Percentiles rank a stretch among this genome's conserved stretches.
Evolutionary conservation across 2,329 filamentous ascomycete genomes (phyloP).

Genomic region (Gnomoniopsis smithogilvyi): DNA sequence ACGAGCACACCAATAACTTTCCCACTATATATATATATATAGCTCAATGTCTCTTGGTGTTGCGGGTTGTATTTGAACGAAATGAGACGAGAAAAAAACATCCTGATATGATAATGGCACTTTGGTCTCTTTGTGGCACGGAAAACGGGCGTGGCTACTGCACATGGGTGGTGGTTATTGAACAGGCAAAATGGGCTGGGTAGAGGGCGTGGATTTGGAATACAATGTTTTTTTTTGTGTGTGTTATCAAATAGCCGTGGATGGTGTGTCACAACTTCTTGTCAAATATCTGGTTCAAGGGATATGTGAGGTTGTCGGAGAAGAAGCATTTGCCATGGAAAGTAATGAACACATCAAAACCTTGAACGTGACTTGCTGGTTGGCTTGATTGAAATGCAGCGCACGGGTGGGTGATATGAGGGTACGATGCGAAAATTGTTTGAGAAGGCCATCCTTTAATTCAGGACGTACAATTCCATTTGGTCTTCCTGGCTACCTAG

Average conservation of each 20-base stretch:
- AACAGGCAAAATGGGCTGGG: background rate
- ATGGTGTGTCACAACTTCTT: background rate
- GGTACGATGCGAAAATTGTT: no score
- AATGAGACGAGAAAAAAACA: background rate
- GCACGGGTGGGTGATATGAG: no score
- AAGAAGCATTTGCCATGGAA: background rate
- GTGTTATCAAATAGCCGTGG: background rate
- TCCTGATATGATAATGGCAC: background rate
- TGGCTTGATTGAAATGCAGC: no score
- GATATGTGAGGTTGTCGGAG: no score
- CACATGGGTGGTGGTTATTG: background rate
- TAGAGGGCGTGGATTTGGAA: background rate
- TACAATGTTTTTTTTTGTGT: background rate
- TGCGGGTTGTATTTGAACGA: background rate
- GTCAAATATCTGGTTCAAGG: background rate
- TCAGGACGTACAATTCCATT: background rate
- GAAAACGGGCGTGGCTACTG: background rate
- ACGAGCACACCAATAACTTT: background rate
- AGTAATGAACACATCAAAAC: background rate
- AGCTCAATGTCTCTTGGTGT: background rate
- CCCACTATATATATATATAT: no score
- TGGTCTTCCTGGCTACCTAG: background rate
- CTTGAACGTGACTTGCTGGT: no score
- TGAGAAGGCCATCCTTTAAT: no score
- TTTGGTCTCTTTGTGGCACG: background rate